These are phyloP conservation scores for Truncatella angustata DNA, from an alignment of 2,329 filamentous ascomycete genomes.

Conservation along the genomic window DNA sequence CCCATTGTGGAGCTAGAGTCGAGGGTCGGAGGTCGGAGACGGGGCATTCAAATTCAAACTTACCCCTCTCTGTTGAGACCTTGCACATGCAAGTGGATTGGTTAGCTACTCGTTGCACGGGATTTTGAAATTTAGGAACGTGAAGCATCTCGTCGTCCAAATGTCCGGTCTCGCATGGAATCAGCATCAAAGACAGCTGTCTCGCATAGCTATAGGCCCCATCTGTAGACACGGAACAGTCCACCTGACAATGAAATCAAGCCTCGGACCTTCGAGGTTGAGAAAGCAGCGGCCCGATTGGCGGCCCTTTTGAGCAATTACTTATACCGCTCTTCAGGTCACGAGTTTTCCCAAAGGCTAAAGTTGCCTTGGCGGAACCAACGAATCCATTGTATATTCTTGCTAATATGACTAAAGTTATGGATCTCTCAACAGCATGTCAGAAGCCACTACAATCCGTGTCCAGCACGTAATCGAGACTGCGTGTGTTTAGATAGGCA, in stretches of 20 bases:
- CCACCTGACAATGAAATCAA: not conserved
- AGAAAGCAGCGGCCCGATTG: slow-evolving; percentile 3
- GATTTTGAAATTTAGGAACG: not conserved
- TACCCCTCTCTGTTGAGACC: not conserved
- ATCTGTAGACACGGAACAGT: not conserved
- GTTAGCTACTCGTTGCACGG: not conserved
- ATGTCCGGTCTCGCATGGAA: not conserved
- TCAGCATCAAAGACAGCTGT: not conserved
- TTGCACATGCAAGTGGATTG: no score
- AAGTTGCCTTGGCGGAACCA: not conserved
- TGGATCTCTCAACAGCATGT: not conserved
- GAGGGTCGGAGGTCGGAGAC: not conserved
- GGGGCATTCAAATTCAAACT: not conserved
- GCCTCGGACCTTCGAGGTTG: not conserved
- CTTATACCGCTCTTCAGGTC: slow-evolving; percentile 5
- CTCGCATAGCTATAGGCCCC: not conserved
- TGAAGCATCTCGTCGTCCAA: not conserved
- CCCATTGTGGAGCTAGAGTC: no score
- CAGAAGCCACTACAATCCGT: not conserved
- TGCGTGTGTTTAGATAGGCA: no score
- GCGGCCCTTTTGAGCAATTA: slow-evolving; percentile 1
- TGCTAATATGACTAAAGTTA: slow-evolving; percentile 2
- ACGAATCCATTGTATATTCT: not conserved
- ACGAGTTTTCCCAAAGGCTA: slow-evolving; percentile 1
- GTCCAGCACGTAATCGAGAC: not conserved